These are phyloP conservation scores for Hymenoscyphus infarciens DNA, from an alignment of 2,329 filamentous ascomycete species.

Conservation along the genomic window DNA sequence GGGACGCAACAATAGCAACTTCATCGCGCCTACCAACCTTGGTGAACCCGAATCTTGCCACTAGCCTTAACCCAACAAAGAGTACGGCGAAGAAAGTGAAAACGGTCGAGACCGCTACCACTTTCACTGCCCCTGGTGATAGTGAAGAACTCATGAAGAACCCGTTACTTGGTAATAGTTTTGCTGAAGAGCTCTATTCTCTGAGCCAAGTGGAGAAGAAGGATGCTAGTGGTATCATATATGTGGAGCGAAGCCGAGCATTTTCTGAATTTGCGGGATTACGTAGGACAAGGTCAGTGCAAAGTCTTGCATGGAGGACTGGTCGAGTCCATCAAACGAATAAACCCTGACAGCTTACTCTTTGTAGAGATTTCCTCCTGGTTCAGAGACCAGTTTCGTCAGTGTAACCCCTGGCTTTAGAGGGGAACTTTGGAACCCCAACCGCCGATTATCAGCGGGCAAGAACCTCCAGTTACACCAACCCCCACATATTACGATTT, in stretches of 20 bases:
- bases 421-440: not conserved
- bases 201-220: not conserved
- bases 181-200: not conserved
- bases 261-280: not conserved
- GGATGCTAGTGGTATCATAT: not conserved
- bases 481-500: not conserved
- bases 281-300: not conserved
- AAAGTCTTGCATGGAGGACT: not conserved
- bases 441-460: not conserved
- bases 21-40: conserved; percentile 21
- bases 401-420: not conserved
- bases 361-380: not conserved
- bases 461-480: not conserved
- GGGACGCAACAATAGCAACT: conserved; percentile 17
- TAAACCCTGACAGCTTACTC: not conserved
- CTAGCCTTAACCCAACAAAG: conserved; percentile 15
- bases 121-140: conserved; percentile 1
- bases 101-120: conserved; percentile 7
- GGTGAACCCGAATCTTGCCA: conserved; percentile 19
- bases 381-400: not conserved
- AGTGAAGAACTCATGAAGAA: not conserved
- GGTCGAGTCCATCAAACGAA: not conserved
- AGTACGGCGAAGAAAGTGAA: conserved; percentile 13
- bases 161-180: not conserved
- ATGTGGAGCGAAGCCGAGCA: not conserved